Evolutionary conservation across 768 basidiomycete genomes (phyloP).

Genomic region (Kondoa subrosea): DNA sequence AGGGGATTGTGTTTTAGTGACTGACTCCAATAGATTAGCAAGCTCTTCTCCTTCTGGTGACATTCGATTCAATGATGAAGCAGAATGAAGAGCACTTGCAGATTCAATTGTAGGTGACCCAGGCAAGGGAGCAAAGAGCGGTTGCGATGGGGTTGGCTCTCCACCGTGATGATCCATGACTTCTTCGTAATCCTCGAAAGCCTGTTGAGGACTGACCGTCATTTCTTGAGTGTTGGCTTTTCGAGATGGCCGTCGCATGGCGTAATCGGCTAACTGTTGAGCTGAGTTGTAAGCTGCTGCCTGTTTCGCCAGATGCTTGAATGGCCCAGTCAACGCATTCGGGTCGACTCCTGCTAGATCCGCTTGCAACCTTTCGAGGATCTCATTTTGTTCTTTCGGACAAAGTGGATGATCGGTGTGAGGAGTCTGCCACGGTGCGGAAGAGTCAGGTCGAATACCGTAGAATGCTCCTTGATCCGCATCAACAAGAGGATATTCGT

Average conservation of each 20-base stretch:
- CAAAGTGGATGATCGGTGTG: background rate
- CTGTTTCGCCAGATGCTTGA: background rate
- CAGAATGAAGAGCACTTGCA: background rate
- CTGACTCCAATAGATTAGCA: background rate
- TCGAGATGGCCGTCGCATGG: background rate
- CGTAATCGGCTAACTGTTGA: background rate
- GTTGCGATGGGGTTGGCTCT: background rate
- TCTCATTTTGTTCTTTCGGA: background rate
- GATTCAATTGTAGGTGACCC: background rate
- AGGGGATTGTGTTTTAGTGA: background rate
- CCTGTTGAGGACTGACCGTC: slow-evolving; percentile 5
- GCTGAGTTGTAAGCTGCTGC: background rate
- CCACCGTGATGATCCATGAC: background rate
- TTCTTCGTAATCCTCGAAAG: slow-evolving; percentile 1
- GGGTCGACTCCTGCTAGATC: background rate
- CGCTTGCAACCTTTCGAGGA: background rate
- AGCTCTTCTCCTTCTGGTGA: background rate
- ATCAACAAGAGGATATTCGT: background rate
- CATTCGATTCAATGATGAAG: background rate
- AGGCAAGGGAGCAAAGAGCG: background rate
- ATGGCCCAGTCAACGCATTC: background rate
- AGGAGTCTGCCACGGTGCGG: background rate
- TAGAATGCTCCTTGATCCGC: background rate
- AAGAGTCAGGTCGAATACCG: background rate
- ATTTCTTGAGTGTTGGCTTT: background rate